Evolutionary conservation across 257 asterid species (phyloP).

Genomic region (Solanum virginianum): DNA sequence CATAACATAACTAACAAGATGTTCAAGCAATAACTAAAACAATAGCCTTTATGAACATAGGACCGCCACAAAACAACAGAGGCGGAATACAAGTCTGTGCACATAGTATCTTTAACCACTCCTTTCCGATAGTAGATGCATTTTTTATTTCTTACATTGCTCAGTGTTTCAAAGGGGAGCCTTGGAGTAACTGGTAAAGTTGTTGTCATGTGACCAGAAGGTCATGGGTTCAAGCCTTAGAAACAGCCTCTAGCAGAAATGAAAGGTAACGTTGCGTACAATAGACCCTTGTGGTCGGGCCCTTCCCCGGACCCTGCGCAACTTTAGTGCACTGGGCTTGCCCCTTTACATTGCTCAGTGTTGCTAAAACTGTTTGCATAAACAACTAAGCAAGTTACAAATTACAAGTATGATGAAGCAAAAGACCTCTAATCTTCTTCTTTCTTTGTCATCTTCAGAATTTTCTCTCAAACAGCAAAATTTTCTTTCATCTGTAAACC

Average conservation of each 20-base stretch:
- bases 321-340: no score
- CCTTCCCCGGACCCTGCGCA: no score
- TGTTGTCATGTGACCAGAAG: no score
- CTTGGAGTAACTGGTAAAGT: no score
- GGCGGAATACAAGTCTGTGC: not conserved
- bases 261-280: no score
- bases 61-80: not conserved
- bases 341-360: conserved; percentile 10
- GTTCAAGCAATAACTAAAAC: not conserved
- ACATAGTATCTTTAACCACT: not conserved
- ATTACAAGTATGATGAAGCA: not conserved
- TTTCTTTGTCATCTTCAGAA: not conserved
- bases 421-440: not conserved
- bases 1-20: not conserved
- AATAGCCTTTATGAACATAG: not conserved
- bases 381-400: conserved; percentile 1
- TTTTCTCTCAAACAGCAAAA: not conserved
- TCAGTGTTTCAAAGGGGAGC: not conserved
- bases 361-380: conserved; percentile 21
- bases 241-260: no score
- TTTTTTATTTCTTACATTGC: conserved; percentile 11
- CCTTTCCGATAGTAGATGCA: not conserved
- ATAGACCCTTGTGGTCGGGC: no score
- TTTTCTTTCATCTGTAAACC: not conserved
- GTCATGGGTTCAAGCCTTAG: no score